Conservation (phyloP, 2,329 filamentous ascomycete genomes). For the Rasamsonia emersonii region DNA sequence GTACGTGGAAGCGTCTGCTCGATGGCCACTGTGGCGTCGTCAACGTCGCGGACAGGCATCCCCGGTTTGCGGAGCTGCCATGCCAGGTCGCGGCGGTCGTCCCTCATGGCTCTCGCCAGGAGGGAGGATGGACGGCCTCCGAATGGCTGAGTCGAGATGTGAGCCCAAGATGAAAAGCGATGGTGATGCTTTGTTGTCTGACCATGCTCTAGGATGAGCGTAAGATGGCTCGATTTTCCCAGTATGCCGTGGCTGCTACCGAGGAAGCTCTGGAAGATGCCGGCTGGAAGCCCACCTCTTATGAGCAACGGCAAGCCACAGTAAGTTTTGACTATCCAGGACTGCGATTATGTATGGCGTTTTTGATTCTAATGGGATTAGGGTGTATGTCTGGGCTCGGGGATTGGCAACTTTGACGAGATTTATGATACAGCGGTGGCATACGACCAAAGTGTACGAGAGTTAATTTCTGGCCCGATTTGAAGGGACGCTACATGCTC, state of each 20-base stretch:
- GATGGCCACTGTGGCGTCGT: constrained; percentile 72
- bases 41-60: constrained; percentile 57
- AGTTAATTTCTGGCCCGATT: background rate
- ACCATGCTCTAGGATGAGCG: constrained; percentile 48
- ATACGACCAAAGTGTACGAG: constrained; percentile 61
- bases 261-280: constrained; percentile 81
- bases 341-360: background rate
- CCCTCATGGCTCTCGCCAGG: constrained; percentile 46
- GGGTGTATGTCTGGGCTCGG: constrained; percentile 89
- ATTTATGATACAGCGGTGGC: constrained; percentile 75
- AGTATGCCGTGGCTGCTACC: constrained; percentile 81
- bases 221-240: constrained; percentile 82
- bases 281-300: constrained; percentile 57
- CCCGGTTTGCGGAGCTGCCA: constrained; percentile 62
- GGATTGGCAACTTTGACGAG: constrained; percentile 89
- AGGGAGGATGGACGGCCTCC: constrained; percentile 35
- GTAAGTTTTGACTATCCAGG: constrained; percentile 33
- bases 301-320: constrained; percentile 62
- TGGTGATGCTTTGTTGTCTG: constrained; percentile 3
- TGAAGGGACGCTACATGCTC: background rate
- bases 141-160: constrained; percentile 39
- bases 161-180: too few relatives aligned
- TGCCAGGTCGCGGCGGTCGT: constrained; percentile 81
- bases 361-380: constrained; percentile 19
- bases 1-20: constrained; percentile 73